Percentiles rank a stretch among this genome's conserved stretches.
Conservation (phyloP, 2,329 filamentous ascomycete species). For the Fusarium luffae region DNA sequence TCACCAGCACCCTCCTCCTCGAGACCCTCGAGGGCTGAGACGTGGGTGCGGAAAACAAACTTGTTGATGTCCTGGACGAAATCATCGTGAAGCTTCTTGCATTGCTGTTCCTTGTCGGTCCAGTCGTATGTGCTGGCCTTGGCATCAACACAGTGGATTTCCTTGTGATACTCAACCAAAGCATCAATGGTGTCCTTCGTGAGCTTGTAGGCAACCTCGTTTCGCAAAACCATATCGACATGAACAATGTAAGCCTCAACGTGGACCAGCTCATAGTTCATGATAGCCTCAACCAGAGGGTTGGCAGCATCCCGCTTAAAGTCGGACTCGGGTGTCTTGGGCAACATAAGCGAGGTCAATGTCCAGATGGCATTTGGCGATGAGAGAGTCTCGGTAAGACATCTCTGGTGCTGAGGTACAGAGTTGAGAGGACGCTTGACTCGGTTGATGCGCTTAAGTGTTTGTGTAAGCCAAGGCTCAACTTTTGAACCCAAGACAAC, state of each 20-base stretch:
- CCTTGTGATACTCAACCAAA: conserved; percentile 95
- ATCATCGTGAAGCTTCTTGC: conserved; percentile 97
- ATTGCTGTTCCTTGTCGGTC: conserved; percentile 94
- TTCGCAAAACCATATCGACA: conserved; percentile 97
- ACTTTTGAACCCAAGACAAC: conserved; percentile 92
- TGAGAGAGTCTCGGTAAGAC: conserved; percentile 93
- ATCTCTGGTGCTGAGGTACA: conserved; percentile 93
- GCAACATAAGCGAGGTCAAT: conserved; percentile 89
- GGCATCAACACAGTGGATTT: conserved; percentile 90
- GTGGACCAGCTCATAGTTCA: conserved; percentile 93
- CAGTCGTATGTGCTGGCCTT: conserved; percentile 92
- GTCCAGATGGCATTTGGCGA: conserved; percentile 94
- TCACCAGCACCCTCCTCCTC: conserved; percentile 97
- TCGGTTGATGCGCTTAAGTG: conserved; percentile 94
- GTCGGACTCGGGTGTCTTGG: conserved; percentile 88
- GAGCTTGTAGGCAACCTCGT: conserved; percentile 98
- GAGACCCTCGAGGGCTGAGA: conserved; percentile 89
- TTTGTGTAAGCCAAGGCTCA: conserved; percentile 96
- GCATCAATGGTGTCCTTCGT: conserved; percentile 93
- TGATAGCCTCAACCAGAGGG: conserved; percentile 76
- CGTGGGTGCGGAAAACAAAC: conserved; percentile 92
- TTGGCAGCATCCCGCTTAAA: conserved; percentile 78
- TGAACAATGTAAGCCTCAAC: conserved; percentile 98
- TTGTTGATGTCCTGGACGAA: conserved; percentile 97
- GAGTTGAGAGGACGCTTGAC: conserved; percentile 98